Base-by-base conservation (phyloP, 2,329 filamentous ascomycete species). In the Colletotrichum liaoningense region DNA sequence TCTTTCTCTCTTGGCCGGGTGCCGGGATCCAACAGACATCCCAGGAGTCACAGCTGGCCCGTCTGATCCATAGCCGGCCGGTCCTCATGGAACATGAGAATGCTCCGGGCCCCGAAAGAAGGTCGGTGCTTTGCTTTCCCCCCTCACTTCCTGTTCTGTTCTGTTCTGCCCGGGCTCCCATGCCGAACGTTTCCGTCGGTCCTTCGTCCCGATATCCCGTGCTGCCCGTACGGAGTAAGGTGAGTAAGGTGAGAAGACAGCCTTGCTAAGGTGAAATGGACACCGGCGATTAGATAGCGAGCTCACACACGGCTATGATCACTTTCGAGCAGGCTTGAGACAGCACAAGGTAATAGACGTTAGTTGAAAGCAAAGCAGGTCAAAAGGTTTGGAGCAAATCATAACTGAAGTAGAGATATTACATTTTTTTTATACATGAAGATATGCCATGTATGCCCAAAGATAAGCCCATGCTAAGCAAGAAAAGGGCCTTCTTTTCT, bases 341-440 rank as follows among this genome's bases (percentile, higher is more conserved):
- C 6, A 6, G 6, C 38, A 19, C 16, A 8, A 8, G 11, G 2
- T 7, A 19, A 19, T 3, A 19, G 38, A 19, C 38, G 38, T 16
- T 3, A 42, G 16, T 42, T 14, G 16, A 42, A 16, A 19, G 14
- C 16, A 16, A 42, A 30, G 24, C 26, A 33, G 24, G 30, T 8
- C 19, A 12, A 22, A 8, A 1, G 8, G 3, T 7, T 9, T 7
- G 4, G 19, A 26, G 8, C 16, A 24, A 11, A 16, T 9, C 7
- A 30, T 19, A 1, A 54, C 9, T 63, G 16, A 33, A 52, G 60
- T 16, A 54, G 60, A 63, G 26, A 63, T 63, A 33, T 24, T 33
- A 52, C 28, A 24, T 52, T 52, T 52, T 30, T 54, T 33, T 54
- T 63, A 62, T 62, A 42, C 35, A 62, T 62, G 38, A 62, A 24